phyloP scores from a whole-genome alignment of 164 flowering plant species.

The Sextonia rubra region DNA sequence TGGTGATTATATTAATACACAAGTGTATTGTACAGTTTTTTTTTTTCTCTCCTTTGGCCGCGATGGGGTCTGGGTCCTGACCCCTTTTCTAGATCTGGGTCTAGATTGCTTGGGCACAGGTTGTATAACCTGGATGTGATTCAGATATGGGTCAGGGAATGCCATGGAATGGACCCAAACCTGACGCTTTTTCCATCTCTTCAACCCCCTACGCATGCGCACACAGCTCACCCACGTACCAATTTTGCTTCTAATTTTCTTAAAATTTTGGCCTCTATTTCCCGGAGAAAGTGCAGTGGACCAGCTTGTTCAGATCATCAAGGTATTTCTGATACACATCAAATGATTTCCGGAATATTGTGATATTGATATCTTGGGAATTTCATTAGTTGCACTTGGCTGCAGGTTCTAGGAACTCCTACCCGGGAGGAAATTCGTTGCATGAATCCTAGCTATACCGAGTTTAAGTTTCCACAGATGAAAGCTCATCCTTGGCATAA shows the following conservation, averaged over 20 bases:
- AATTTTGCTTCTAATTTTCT: slow-evolving; percentile 2
- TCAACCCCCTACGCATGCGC: not conserved
- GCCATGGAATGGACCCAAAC: no score
- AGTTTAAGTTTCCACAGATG: slow-evolving; percentile 89
- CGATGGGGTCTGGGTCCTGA: no score
- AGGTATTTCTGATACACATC: slow-evolving; percentile 38
- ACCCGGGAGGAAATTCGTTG: slow-evolving; percentile 96
- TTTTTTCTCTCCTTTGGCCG: no score
- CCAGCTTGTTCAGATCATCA: slow-evolving; percentile 93
- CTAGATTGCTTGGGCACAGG: no score
- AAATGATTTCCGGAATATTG: not conserved
- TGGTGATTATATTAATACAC: no score
- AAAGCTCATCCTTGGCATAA: slow-evolving; percentile 99
- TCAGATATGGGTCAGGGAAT: no score
- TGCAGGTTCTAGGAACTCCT: slow-evolving; percentile 95
- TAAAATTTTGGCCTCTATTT: slow-evolving; percentile 63
- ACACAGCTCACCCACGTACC: no score
- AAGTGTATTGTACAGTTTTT: no score
- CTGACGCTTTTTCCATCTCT: not conserved
- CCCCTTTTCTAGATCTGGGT: no score
- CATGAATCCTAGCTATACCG: slow-evolving; percentile 91
- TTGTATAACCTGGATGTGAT: no score
- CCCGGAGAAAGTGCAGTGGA: slow-evolving; percentile 97
- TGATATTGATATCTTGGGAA: not conserved
- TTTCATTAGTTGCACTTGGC: slow-evolving; percentile 8